Percentiles rank a stretch among this genome's conserved stretches.
Conservation (phyloP, 1,284 basidiomycete genomes). For the Sanghuangporus sanghuang region DNA sequence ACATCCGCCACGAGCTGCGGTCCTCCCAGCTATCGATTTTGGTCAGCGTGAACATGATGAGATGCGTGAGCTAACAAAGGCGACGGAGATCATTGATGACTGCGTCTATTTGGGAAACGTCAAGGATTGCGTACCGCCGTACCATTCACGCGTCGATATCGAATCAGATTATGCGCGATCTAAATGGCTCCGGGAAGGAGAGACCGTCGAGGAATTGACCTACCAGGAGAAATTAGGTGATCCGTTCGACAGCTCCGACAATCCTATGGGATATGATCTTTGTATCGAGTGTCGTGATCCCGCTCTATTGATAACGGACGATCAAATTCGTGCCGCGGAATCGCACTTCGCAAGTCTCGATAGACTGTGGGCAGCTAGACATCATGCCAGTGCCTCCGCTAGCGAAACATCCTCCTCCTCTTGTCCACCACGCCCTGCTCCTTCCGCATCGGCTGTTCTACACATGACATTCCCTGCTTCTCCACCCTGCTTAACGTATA, state of each 20-base stretch:
- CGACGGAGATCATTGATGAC: slow-evolving; percentile 27
- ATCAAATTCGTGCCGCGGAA: slow-evolving; percentile 64
- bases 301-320: slow-evolving; percentile 58
- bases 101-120: slow-evolving; percentile 70
- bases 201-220: not conserved
- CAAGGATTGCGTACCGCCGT: slow-evolving; percentile 61
- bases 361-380: slow-evolving; percentile 46
- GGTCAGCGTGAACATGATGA: slow-evolving; percentile 80
- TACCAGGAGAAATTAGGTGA: slow-evolving; percentile 22
- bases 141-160: slow-evolving; percentile 18
- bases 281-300: slow-evolving; percentile 85
- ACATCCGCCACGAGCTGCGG: slow-evolving; percentile 39
- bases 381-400: not conserved
- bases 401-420: not conserved
- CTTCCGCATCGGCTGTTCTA: slow-evolving; percentile 65
- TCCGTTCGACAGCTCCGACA: slow-evolving; percentile 52
- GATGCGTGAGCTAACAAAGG: slow-evolving; percentile 83
- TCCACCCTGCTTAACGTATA: slow-evolving; percentile 19
- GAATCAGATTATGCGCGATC: slow-evolving; percentile 10
- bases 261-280: slow-evolving; percentile 66
- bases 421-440: slow-evolving; percentile 51
- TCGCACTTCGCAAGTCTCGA: slow-evolving; percentile 64
- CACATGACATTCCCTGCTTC: slow-evolving; percentile 34
- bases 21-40: slow-evolving; percentile 50
- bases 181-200: not conserved